phyloP scores from a whole-genome alignment of 805 yeast genomes.

The Candida vartiovaarae region DNA sequence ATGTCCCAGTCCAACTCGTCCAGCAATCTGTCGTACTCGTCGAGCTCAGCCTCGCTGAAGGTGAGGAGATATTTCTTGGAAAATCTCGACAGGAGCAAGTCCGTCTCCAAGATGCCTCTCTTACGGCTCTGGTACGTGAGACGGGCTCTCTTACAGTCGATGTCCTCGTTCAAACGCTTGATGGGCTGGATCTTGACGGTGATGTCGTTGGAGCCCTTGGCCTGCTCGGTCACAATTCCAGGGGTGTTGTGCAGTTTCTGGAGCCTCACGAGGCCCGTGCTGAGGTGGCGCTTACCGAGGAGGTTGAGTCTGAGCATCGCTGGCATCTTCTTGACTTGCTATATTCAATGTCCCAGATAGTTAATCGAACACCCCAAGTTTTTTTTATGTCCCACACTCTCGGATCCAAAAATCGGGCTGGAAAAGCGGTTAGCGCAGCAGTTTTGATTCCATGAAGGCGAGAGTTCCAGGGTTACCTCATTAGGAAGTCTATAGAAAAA shows the following conservation, averaged over 20 bases:
- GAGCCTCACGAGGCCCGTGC: conserved; percentile 2
- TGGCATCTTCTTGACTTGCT: too few species aligned
- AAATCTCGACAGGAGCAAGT: conserved; percentile 74
- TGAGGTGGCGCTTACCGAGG: conserved; percentile 3
- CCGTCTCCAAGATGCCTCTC: conserved; percentile 93
- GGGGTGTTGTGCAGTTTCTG: conserved; percentile 18
- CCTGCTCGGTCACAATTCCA: conserved; percentile 12
- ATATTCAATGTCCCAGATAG: too few species aligned
- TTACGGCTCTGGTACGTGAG: conserved; percentile 86
- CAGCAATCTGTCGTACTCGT: conserved; percentile 77
- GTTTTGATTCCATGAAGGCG: too few species aligned
- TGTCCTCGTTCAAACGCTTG: conserved; percentile 63
- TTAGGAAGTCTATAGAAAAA: too few species aligned
- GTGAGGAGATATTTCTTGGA: conserved; percentile 64
- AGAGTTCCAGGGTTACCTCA: too few species aligned
- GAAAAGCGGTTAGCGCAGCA: too few species aligned
- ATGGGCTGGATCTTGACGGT: conserved; percentile 60
- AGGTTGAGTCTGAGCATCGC: conserved; percentile 5
- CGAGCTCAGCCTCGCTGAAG: conserved; percentile 59
- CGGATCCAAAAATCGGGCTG: too few species aligned
- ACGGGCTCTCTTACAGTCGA: conserved; percentile 77
- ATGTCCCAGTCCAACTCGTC: conserved; percentile 99
- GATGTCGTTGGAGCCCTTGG: conserved; percentile 13
- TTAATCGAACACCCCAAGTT: too few species aligned
- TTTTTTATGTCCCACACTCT: too few species aligned